Percentiles rank a stretch among this genome's conserved stretches.
phyloP scores from a whole-genome alignment of 345 rosid species.

The Heritiera fomes region DNA sequence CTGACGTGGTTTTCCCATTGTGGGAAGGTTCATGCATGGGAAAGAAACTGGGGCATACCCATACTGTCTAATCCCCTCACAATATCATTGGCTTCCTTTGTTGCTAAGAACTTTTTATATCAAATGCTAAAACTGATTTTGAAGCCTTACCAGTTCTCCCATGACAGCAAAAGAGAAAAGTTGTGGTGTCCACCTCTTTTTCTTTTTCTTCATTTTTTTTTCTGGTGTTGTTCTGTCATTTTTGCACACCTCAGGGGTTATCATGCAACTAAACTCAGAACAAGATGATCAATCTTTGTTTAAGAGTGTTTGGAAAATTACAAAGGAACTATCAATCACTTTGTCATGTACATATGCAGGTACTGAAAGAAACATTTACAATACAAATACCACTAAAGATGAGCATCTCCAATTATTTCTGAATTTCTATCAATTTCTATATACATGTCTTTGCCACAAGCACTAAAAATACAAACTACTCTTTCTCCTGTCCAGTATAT shows the following conservation, averaged over 20 bases:
- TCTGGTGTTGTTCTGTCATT: slow-evolving; percentile 47
- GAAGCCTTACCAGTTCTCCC: slow-evolving; percentile 30
- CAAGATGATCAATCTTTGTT: slow-evolving; percentile 41
- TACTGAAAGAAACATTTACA: background rate
- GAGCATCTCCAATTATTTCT: slow-evolving; percentile 6
- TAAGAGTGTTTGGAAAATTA: slow-evolving; percentile 32
- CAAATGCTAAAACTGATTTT: slow-evolving; percentile 30
- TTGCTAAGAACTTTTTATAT: slow-evolving; percentile 24
- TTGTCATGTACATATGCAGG: background rate
- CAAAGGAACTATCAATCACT: slow-evolving; percentile 17
- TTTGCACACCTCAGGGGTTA: slow-evolving; percentile 32
- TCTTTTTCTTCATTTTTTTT: background rate
- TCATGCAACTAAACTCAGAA: slow-evolving; percentile 25
- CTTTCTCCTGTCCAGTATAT: background rate
- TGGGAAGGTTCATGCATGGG: slow-evolving; percentile 44
- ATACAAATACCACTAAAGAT: background rate
- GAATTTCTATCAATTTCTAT: background rate
- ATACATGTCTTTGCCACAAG: background rate
- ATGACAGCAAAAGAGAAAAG: slow-evolving; percentile 11
- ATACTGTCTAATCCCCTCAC: background rate
- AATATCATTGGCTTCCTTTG: slow-evolving; percentile 23
- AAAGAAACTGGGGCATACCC: slow-evolving; percentile 9
- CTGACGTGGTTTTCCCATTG: background rate
- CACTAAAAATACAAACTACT: background rate
- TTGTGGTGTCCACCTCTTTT: slow-evolving; percentile 39